Evolutionary conservation across 1,284 basidiomycete genomes (phyloP).

Genomic region (Pyrrhoderma lamaoense): DNA sequence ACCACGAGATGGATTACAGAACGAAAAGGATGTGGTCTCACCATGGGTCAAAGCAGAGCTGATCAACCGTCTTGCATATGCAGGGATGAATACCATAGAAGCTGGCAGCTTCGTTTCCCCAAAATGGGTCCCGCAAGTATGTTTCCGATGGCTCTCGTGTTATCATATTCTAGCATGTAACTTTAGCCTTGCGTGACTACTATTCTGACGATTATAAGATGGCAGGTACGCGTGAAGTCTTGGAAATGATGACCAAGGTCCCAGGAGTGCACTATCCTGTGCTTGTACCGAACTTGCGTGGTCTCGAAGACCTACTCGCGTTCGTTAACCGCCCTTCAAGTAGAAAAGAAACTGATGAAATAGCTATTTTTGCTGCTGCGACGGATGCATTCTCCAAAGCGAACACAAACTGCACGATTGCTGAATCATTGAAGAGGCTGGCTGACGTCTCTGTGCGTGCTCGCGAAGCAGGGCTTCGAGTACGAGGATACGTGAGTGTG

Average conservation of each 20-base stretch:
- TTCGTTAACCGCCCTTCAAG: conserved; percentile 37
- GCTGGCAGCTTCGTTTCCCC: conserved; percentile 89
- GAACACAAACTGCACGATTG: conserved; percentile 77
- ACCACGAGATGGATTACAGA: conserved; percentile 90
- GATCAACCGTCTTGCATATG: conserved; percentile 64
- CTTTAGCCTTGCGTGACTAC: background rate
- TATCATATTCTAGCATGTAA: background rate
- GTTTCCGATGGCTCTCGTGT: conserved; percentile 22
- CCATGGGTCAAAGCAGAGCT: conserved; percentile 76
- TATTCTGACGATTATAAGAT: conserved; percentile 46
- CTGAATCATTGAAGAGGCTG: conserved; percentile 65
- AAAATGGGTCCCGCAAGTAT: conserved; percentile 88
- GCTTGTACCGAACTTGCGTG: conserved; percentile 80
- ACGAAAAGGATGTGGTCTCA: conserved; percentile 73
- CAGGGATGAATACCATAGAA: conserved; percentile 76
- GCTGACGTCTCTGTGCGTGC: conserved; percentile 61
- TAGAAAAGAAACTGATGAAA: conserved; percentile 55
- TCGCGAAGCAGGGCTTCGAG: conserved; percentile 53
- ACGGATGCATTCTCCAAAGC: conserved; percentile 83
- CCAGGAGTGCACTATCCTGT: conserved; percentile 69
- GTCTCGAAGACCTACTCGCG: conserved; percentile 60
- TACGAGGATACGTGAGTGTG: conserved; percentile 84
- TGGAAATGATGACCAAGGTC: conserved; percentile 47
- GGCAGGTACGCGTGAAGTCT: conserved; percentile 75
- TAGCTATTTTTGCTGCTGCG: conserved; percentile 86